Evolutionary conservation across 495 filamentous ascomycete genomes (phyloP).

Genomic region (Neurospora sp.): DNA sequence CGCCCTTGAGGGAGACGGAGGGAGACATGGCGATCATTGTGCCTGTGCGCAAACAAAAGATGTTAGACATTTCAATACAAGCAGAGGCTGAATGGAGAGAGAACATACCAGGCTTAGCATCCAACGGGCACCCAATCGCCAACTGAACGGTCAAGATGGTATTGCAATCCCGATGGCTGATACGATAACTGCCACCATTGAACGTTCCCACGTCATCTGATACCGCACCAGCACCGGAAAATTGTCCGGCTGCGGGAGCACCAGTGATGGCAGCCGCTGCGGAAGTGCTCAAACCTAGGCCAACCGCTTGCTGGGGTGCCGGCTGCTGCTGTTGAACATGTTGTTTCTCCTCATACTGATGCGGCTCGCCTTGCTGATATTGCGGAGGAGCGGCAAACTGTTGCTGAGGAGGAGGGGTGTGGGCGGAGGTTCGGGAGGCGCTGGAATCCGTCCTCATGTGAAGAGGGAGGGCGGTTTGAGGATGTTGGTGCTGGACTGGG

Average conservation of each 20-base stretch:
- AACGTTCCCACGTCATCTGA: conserved; percentile 85
- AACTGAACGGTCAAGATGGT: conserved; percentile 82
- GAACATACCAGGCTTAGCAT: conserved; percentile 62
- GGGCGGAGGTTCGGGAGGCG: conserved; percentile 16
- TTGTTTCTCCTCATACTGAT: not conserved
- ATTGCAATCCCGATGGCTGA: conserved; percentile 88
- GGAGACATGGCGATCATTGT: conserved; percentile 94
- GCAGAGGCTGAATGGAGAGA: not conserved
- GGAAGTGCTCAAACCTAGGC: conserved; percentile 13
- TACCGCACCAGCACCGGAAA: conserved; percentile 45
- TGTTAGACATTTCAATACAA: not conserved
- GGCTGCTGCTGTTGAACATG: conserved; percentile 12
- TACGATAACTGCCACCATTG: conserved; percentile 88
- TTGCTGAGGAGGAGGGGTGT: conserved; percentile 21
- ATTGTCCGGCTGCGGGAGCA: conserved; percentile 33
- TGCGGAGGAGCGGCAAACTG: conserved; percentile 31
- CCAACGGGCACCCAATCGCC: conserved; percentile 77
- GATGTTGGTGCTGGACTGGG: conserved; percentile 6
- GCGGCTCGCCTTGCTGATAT: conserved; percentile 21
- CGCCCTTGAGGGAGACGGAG: conserved; percentile 70
- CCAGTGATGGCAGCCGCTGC: conserved; percentile 20
- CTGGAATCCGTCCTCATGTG: conserved; percentile 16
- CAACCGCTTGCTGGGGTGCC: conserved; percentile 8
- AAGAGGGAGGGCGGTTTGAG: conserved; percentile 19
- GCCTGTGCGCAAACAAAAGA: conserved; percentile 31